phyloP scores from a whole-genome alignment of 2,329 filamentous ascomycete species.

The Rhynchosporium graminicola region DNA sequence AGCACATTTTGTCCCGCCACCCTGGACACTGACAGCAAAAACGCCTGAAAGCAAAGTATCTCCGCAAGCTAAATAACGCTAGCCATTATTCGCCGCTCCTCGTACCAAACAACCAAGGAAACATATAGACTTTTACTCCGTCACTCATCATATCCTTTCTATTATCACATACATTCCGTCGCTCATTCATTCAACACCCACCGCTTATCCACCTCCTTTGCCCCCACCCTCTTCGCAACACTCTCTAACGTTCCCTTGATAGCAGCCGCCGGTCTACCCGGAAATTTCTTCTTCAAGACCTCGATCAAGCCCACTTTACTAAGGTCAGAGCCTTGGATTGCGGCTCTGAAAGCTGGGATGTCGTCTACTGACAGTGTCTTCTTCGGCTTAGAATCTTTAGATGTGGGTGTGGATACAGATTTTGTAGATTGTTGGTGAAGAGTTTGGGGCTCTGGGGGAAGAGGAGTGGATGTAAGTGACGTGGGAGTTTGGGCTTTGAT shows the following conservation, averaged over 20 bases:
- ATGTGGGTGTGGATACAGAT: constrained; percentile 4
- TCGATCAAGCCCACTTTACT: constrained; percentile 76
- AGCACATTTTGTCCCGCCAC: neutral
- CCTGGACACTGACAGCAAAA: neutral
- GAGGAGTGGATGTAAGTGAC: neutral
- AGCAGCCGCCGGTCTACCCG: constrained; percentile 66
- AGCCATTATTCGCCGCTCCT: neutral
- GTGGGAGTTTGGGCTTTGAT: too few relatives aligned
- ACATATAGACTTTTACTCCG: neutral
- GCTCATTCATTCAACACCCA: constrained; percentile 29
- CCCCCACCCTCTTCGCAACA: constrained; percentile 57
- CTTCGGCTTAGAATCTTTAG: constrained; percentile 32
- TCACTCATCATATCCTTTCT: neutral
- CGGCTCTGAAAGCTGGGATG: constrained; percentile 58
- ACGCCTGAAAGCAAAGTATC: neutral
- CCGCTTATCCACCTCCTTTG: constrained; percentile 48
- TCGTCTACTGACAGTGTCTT: constrained; percentile 35
- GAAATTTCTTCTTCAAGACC: constrained; percentile 72
- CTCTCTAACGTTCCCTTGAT: constrained; percentile 70
- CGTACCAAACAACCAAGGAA: neutral
- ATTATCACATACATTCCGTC: neutral
- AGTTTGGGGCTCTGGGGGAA: constrained; percentile 1
- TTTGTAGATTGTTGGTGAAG: constrained; percentile 5
- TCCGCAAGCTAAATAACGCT: neutral
- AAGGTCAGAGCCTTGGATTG: constrained; percentile 69